phyloP scores from a whole-genome alignment of 2,329 filamentous ascomycete genomes.

The Paecilomyces fulvus region DNA sequence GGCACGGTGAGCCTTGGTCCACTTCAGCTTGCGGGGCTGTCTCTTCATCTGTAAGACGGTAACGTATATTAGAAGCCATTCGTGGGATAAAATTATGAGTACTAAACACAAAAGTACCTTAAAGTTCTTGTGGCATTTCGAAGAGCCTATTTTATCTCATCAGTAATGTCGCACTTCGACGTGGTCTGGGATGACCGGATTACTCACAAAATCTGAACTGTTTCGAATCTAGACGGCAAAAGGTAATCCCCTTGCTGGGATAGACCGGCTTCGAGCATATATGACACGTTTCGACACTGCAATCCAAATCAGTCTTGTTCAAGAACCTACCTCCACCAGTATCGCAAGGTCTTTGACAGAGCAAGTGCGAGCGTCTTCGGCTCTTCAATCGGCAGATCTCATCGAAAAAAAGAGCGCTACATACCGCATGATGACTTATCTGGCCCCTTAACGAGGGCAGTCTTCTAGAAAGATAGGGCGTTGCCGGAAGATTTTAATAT shows the following conservation, averaged over 20 bases:
- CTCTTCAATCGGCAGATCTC: neutral
- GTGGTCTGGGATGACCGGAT: neutral
- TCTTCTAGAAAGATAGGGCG: constrained; percentile 8
- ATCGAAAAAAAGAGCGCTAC: neutral
- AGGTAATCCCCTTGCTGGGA: constrained; percentile 58
- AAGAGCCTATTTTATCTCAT: constrained; percentile 29
- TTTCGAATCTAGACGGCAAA: constrained; percentile 58
- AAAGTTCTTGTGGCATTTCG: constrained; percentile 68
- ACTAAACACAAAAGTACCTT: constrained; percentile 37
- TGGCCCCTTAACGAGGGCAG: neutral
- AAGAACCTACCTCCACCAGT: neutral
- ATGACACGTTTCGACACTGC: constrained; percentile 54
- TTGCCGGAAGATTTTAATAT: constrained; percentile 1
- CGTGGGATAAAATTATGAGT: neutral
- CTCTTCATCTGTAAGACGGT: constrained; percentile 64
- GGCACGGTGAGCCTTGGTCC: constrained; percentile 90
- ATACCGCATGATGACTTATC: constrained; percentile 14
- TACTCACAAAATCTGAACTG: constrained; percentile 53
- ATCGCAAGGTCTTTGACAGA: neutral
- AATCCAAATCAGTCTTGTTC: neutral
- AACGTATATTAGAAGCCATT: neutral
- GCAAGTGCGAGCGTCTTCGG: neutral
- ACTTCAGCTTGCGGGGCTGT: constrained; percentile 91
- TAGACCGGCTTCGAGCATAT: constrained; percentile 64
- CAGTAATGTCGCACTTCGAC: neutral